Evolutionary conservation across 169 alveolate genomes (phyloP).

Genomic region (Plasmodium adleri): DNA sequence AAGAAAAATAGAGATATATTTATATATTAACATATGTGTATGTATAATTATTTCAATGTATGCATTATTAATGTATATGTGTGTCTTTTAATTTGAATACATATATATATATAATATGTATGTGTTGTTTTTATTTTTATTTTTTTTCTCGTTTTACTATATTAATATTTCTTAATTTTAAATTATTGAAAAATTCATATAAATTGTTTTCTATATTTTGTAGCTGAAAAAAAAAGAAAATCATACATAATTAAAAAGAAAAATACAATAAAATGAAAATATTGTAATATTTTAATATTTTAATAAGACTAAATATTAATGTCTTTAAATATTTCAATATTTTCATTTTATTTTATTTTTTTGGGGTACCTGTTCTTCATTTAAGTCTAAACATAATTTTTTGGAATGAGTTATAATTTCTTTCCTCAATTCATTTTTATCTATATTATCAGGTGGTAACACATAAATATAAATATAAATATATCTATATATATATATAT

Average conservation of each 20-base stretch:
- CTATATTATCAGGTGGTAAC: constrained; percentile 23
- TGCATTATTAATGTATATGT: neutral
- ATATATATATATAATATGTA: neutral
- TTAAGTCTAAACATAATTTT: constrained; percentile 33
- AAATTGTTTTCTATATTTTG: constrained; percentile 46
- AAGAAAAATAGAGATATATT: neutral
- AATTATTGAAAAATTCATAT: constrained; percentile 60
- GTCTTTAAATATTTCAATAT: neutral
- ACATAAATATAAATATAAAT: neutral
- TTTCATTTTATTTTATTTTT: constrained; percentile 1
- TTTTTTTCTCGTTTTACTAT: constrained; percentile 54
- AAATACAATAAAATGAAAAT: neutral
- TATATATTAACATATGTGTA: constrained; percentile 11
- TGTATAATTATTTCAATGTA: neutral
- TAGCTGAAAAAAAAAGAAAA: constrained; percentile 34
- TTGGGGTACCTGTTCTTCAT: constrained; percentile 46
- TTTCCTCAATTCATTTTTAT: constrained; percentile 43
- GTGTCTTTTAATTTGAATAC: neutral
- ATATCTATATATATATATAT: neutral
- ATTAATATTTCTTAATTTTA: constrained; percentile 42
- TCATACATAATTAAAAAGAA: neutral
- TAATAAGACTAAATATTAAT: neutral
- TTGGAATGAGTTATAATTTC: constrained; percentile 46
- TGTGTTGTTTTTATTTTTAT: constrained; percentile 12
- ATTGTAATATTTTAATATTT: constrained; percentile 4